Evolutionary conservation across 2,329 filamentous ascomycete genomes (phyloP), one percentile per base, ranked within the genome.

Genomic region (Hypoxylon rubiginosum): DNA sequence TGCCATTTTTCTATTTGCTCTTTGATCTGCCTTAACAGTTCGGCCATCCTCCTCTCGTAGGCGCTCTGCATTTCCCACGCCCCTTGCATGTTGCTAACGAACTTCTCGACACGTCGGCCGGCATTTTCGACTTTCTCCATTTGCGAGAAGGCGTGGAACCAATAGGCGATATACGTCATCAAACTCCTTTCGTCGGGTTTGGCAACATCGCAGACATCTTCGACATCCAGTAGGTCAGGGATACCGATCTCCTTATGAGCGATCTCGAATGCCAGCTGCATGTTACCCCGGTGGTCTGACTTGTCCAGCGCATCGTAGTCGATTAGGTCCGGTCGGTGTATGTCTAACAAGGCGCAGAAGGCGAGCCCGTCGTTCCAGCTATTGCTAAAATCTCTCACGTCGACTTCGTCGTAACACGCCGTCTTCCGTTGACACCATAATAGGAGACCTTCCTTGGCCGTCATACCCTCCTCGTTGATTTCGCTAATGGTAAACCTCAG

Each of bases 81-180:
- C 21, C 96, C 96, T 77, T 97, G 94, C 96, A 99, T 98, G 79
- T 96, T 98, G 77, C 93, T 93, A 73, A 99, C 92, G 76, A 99
- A 99, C 81, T 99, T 99, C 82, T 99, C 96, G 4, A 99, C 96
- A 72, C 96, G 89, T 66, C 96, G 89, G 4, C 96, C 96, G 3
- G 96, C 96, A 77, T 99, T 99, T 80, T 99, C 96, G 8, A 99
- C 96, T 78, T 95, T 92, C 82, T 99, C 96, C 90, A 99, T 97
- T 76, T 98, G 95, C 30, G 95, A 98, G 79, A 99, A 99, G 73
- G 96, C 96, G 78, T 99, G 96, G 86, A 99, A 99, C 96, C 96
- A 99, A 84, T 99, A 99, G 70, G 96, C 96, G 74, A 99, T 99
- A 80, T 99, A 99, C 0, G 96, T 99, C 96, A 99, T 99, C 77